Evolutionary conservation across 495 filamentous ascomycete genomes (phyloP).

Genomic region (Penicillium manginii): DNA sequence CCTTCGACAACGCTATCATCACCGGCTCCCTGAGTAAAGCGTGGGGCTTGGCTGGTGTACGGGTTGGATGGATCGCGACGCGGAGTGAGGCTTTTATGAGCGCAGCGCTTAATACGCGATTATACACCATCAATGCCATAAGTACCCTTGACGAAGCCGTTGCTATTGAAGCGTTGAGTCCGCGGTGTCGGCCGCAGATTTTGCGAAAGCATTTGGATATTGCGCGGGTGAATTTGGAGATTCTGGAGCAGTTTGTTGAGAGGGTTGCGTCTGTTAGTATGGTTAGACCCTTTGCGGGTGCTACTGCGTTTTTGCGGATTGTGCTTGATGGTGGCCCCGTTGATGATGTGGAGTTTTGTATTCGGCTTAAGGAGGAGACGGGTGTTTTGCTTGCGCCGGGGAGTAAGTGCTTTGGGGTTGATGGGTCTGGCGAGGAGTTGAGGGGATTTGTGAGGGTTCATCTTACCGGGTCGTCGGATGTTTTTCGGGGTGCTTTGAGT

Average conservation of each 20-base stretch:
- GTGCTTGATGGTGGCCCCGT: conserved; percentile 1
- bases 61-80: conserved; percentile 20
- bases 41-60: conserved; percentile 18
- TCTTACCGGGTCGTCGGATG: conserved; percentile 10
- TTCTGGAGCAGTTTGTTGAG: conserved; percentile 8
- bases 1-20: conserved; percentile 8
- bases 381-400: conserved; percentile 21
- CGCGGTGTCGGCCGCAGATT: conserved; percentile 10
- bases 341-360: conserved; percentile 20
- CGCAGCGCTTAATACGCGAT: background rate
- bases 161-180: conserved; percentile 15
- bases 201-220: conserved; percentile 10
- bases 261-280: background rate
- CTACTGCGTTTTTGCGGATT: conserved; percentile 15
- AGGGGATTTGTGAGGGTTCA: conserved; percentile 21
- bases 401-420: conserved; percentile 17
- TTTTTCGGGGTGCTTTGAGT: conserved; percentile 10
- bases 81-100: conserved; percentile 1
- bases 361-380: conserved; percentile 5
- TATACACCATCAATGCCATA: conserved; percentile 14
- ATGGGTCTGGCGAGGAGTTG: conserved; percentile 7
- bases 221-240: conserved; percentile 6
- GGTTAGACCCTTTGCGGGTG: conserved; percentile 11
- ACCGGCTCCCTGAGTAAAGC: conserved; percentile 25
- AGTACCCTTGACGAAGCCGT: conserved; percentile 11